These are phyloP conservation scores for Diplocarpon mali DNA, from an alignment of 2,329 filamentous ascomycete genomes.

Conservation along the genomic window DNA sequence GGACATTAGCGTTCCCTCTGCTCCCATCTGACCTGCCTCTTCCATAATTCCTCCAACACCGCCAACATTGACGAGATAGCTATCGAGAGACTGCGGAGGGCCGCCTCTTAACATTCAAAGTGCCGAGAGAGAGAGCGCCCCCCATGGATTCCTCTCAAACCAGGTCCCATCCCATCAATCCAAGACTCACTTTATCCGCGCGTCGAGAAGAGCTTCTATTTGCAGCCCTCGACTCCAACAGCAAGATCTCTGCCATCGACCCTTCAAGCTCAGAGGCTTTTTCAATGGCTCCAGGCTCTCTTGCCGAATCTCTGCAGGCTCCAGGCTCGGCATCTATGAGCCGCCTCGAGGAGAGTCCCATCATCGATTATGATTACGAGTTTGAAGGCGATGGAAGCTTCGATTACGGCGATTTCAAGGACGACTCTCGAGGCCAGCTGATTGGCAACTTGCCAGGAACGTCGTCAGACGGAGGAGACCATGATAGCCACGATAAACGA, in stretches of 20 bases:
- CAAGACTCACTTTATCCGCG: constrained; percentile 60
- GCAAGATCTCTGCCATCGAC: constrained; percentile 16
- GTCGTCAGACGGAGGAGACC: constrained; percentile 28
- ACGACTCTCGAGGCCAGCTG: constrained; percentile 51
- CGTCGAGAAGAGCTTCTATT: constrained; percentile 68
- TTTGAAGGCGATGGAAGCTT: constrained; percentile 65
- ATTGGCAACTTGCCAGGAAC: constrained; percentile 62
- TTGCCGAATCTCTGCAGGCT: constrained; percentile 36
- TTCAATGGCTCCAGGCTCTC: constrained; percentile 37
- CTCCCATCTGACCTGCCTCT: no score
- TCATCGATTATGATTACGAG: constrained; percentile 71
- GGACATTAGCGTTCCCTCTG: no score
- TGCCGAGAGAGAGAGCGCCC: no score
- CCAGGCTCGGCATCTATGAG: constrained; percentile 35
- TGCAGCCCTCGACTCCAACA: constrained; percentile 64
- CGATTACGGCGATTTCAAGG: constrained; percentile 40
- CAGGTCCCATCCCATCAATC: constrained; percentile 26
- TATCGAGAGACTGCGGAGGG: no score
- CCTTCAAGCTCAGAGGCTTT: constrained; percentile 28
- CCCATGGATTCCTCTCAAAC: constrained; percentile 15
- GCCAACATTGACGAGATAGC: no score
- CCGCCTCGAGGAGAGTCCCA: constrained; percentile 64
- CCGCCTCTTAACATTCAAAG: no score
- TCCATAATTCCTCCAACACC: no score
- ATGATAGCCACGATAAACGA: constrained; percentile 55